Conservation (phyloP, 192 early-diverging fungal genomes). For the Linnemannia zychae region DNA sequence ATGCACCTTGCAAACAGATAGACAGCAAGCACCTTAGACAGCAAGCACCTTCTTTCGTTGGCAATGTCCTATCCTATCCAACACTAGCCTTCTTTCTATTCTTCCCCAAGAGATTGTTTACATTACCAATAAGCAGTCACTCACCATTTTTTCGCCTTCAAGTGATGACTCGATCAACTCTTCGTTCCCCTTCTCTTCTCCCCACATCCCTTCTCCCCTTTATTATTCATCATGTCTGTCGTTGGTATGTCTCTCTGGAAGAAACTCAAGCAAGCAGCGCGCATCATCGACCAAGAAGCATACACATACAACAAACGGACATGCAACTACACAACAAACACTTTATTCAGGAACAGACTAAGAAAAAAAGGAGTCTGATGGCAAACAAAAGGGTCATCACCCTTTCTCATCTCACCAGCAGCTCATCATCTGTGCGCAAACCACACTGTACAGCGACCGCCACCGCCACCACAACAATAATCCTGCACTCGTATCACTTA, state of each 20-base stretch:
- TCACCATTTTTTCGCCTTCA: neutral
- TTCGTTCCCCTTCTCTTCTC: neutral
- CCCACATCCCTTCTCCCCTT: neutral
- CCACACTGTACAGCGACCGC: neutral
- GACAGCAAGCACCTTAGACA: no score
- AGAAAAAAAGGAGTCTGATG: neutral
- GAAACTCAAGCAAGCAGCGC: neutral
- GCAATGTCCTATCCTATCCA: neutral
- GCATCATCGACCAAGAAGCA: neutral
- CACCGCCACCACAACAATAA: neutral
- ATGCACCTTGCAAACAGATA: no score
- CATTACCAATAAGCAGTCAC: conserved; percentile 22
- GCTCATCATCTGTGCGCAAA: neutral
- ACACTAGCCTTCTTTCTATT: neutral
- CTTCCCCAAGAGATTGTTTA: neutral
- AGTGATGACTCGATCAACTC: neutral
- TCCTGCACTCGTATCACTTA: neutral
- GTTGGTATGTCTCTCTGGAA: conserved; percentile 34
- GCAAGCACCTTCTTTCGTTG: no score
- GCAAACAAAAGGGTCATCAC: neutral
- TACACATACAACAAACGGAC: neutral
- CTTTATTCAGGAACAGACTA: no score
- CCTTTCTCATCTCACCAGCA: neutral
- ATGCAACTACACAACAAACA: neutral
- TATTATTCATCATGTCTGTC: conserved; percentile 45